Percentiles rank a stretch among this genome's conserved stretches.
phyloP scores from a whole-genome alignment of 495 filamentous ascomycete genomes.

The Neurospora sp. region DNA sequence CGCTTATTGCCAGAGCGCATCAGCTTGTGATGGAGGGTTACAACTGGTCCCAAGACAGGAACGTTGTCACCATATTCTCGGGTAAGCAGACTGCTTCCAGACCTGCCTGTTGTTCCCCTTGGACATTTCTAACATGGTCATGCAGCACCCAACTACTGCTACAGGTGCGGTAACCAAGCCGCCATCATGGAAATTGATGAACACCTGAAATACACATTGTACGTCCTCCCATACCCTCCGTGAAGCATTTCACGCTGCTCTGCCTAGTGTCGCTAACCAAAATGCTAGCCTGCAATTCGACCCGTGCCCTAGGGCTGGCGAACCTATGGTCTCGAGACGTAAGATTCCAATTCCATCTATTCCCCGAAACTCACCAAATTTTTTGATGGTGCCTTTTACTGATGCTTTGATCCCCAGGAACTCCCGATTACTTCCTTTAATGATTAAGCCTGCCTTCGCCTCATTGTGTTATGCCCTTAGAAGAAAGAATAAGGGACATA shows the following conservation, averaged over 20 bases:
- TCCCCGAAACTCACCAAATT: not conserved
- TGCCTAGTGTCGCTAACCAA: conserved; percentile 8
- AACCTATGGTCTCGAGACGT: conserved; percentile 97
- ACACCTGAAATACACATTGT: conserved; percentile 99
- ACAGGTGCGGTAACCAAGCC: conserved; percentile 96
- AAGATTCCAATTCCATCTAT: conserved; percentile 17
- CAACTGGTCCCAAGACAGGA: conserved; percentile 95
- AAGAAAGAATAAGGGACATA: not conserved
- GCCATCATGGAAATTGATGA: conserved; percentile 99
- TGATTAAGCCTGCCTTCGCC: conserved; percentile 2
- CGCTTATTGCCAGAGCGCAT: conserved; percentile 86
- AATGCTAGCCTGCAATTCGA: conserved; percentile 88
- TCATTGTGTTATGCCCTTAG: conserved; percentile 1
- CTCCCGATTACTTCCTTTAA: conserved; percentile 19
- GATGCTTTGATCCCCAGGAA: conserved; percentile 3
- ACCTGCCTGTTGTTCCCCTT: not conserved
- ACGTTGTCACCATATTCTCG: conserved; percentile 98
- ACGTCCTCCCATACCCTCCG: conserved; percentile 37
- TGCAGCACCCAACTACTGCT: conserved; percentile 92
- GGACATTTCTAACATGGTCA: conserved; percentile 4
- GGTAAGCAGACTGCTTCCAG: conserved; percentile 41
- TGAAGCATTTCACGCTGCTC: not conserved
- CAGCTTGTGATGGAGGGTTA: conserved; percentile 98
- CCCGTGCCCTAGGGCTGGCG: conserved; percentile 91
- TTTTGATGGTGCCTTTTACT: not conserved